These are phyloP conservation scores for Candida tunisiensis DNA, from an alignment of 1,139 yeast genomes.

Conservation along the genomic window DNA sequence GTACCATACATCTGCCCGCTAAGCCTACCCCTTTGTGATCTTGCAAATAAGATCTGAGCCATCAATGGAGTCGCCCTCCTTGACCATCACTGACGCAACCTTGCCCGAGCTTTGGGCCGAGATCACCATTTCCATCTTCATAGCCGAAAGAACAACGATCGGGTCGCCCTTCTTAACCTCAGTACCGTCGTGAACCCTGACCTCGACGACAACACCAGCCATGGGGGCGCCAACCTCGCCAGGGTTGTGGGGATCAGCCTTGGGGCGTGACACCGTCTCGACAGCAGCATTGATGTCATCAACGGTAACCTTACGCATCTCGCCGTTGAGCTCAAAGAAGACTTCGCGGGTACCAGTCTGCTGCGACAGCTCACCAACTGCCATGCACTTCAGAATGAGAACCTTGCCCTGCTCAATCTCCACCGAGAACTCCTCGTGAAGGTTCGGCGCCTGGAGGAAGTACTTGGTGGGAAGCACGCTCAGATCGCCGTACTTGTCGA, in stretches of 20 bases:
- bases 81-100: constrained; percentile 57
- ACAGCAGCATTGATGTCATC: constrained; percentile 77
- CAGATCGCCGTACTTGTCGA: constrained; percentile 77
- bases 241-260: constrained; percentile 76
- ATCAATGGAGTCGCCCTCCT: constrained; percentile 91
- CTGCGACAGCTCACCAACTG: constrained; percentile 75
- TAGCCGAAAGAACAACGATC: constrained; percentile 84
- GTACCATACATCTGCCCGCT: background rate
- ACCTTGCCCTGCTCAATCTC: constrained; percentile 93
- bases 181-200: constrained; percentile 72
- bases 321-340: constrained; percentile 96
- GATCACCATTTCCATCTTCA: constrained; percentile 99
- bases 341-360: constrained; percentile 91
- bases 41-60: constrained; percentile 67
- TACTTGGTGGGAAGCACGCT: constrained; percentile 85
- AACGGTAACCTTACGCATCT: constrained; percentile 86
- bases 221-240: constrained; percentile 97
- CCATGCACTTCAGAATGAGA: constrained; percentile 77
- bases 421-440: constrained; percentile 79
- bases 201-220: constrained; percentile 98
- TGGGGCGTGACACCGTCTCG: constrained; percentile 73
- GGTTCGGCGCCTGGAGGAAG: constrained; percentile 72
- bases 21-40: constrained; percentile 17
- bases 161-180: constrained; percentile 96
- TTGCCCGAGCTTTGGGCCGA: constrained; percentile 82